Evolutionary conservation across 768 basidiomycete genomes (phyloP).

Genomic region (Suillus brevipes): DNA sequence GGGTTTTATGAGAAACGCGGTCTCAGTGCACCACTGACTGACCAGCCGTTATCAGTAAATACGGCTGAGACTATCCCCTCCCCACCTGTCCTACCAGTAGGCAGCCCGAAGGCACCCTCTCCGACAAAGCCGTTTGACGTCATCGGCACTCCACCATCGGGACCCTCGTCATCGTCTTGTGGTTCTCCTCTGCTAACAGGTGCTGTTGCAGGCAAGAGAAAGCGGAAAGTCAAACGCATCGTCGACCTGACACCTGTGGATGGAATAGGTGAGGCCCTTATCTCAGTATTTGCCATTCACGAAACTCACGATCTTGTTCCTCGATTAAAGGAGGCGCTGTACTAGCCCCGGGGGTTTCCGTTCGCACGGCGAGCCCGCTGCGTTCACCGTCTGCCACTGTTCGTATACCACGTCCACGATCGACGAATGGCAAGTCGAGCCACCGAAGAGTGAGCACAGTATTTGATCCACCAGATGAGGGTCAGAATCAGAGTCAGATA

Average conservation of each 20-base stretch:
- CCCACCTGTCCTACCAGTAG: slow-evolving; percentile 63
- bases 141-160: slow-evolving; percentile 25
- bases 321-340: background rate
- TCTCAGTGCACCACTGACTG: slow-evolving; percentile 48
- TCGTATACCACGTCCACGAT: slow-evolving; percentile 18
- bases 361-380: background rate
- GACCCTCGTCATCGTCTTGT: slow-evolving; percentile 35
- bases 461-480: slow-evolving; percentile 44
- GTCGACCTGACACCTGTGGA: slow-evolving; percentile 68
- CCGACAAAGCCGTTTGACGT: slow-evolving; percentile 23
- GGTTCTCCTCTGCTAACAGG: slow-evolving; percentile 47
- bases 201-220: slow-evolving; percentile 43
- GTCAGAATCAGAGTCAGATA: slow-evolving; percentile 31
- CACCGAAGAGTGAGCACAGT: slow-evolving; percentile 36
- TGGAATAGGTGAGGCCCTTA: slow-evolving; percentile 37
- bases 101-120: slow-evolving; percentile 26
- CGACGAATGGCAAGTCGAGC: slow-evolving; percentile 9
- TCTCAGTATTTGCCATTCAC: slow-evolving; percentile 21
- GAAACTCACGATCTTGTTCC: slow-evolving; percentile 28
- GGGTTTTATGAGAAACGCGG: slow-evolving; percentile 70
- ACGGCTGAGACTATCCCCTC: slow-evolving; percentile 52
- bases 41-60: slow-evolving; percentile 53
- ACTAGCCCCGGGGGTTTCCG: background rate
- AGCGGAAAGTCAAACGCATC: slow-evolving; percentile 71
- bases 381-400: slow-evolving; percentile 21